Percentiles rank a stretch among this genome's conserved stretches.
These are phyloP conservation scores for carrot (Daucus carota) DNA, from an alignment of 129 eudicot genomes.

Conservation along the genomic window DH1_v3.0 NC_030388.2:14937001-14937500, in stretches of 20 bases:
- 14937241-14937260: neutral
- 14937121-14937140: neutral
- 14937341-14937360: conserved; percentile 1
- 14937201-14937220: neutral
- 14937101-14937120: neutral
- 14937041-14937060: neutral
- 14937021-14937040: neutral
- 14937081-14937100: neutral
- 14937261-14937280: conserved; percentile 2
- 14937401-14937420: neutral
- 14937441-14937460: neutral
- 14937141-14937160: neutral
- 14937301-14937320: neutral
- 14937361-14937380: neutral
- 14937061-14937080: neutral
- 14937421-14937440: neutral
- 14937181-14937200: neutral
- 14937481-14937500: neutral
- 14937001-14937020: conserved; percentile 4
- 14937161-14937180: neutral
- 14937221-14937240: neutral
- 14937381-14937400: neutral
- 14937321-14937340: conserved; percentile 1
- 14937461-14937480: neutral
- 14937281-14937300: neutral